A percentile compares a stretch with the other conserved stretches of the same genome.
Evolutionary conservation across 768 basidiomycete genomes (phyloP).

Genomic region (Tricholoma bakamatsutake): DNA sequence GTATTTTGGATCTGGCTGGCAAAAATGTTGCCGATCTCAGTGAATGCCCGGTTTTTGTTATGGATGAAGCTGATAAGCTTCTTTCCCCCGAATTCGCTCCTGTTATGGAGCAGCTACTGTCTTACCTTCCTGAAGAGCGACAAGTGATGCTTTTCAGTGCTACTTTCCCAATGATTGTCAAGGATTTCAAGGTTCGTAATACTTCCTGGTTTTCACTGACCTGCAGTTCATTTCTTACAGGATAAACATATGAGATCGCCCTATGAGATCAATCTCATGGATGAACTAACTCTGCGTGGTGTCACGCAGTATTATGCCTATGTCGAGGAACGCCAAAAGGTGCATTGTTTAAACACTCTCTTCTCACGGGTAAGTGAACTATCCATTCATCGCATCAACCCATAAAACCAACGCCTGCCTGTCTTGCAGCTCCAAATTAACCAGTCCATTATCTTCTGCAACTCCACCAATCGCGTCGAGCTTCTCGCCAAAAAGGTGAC

Average conservation of each 20-base stretch:
- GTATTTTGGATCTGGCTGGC: conserved; percentile 91
- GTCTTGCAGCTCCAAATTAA: conserved; percentile 91
- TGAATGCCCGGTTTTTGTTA: conserved; percentile 94
- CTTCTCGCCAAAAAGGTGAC: conserved; percentile 99
- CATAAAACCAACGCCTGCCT: conserved; percentile 1
- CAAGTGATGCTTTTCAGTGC: conserved; percentile 99
- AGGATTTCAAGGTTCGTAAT: conserved; percentile 86
- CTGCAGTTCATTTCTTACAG: conserved; percentile 31
- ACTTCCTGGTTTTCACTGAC: neutral
- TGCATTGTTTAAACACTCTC: conserved; percentile 98
- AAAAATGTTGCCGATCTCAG: conserved; percentile 92
- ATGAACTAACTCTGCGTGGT: conserved; percentile 96
- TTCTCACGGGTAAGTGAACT: conserved; percentile 80
- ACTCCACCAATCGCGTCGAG: conserved; percentile 99
- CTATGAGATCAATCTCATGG: conserved; percentile 99
- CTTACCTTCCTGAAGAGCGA: conserved; percentile 74
- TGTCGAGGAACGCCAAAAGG: conserved; percentile 98
- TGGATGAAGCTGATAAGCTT: conserved; percentile 99
- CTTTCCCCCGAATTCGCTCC: conserved; percentile 97
- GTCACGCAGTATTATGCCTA: conserved; percentile 99
- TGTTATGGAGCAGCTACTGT: conserved; percentile 94
- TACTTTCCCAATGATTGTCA: conserved; percentile 98
- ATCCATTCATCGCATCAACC: neutral
- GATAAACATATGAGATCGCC: conserved; percentile 96
- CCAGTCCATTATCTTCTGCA: conserved; percentile 99